Evolutionary conservation across 352 stramenopile species (phyloP).

Genomic region (Paralagenidium karlingii): DNA sequence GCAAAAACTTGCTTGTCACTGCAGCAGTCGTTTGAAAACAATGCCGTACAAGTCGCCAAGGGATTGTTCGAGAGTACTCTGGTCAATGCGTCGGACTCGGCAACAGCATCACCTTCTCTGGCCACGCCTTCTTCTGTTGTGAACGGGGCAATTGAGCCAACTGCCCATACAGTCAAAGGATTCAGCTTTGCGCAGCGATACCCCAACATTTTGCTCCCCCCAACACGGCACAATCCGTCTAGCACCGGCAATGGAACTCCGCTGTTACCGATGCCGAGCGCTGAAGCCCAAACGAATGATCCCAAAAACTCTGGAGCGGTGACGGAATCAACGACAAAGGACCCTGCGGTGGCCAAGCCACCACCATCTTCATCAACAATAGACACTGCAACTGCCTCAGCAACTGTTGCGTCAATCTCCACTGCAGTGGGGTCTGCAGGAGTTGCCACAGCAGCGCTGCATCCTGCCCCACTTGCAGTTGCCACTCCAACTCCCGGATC

Average conservation of each 20-base stretch:
- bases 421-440: neutral
- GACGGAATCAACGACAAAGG: too few relatives aligned
- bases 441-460: neutral
- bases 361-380: too few relatives aligned
- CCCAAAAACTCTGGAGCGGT: too few relatives aligned
- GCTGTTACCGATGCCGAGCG: too few relatives aligned
- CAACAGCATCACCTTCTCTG: conserved; percentile 2
- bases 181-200: conserved; percentile 38
- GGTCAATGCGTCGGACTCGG: neutral
- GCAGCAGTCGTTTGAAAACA: conserved; percentile 9
- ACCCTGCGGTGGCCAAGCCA: too few relatives aligned
- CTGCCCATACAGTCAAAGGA: neutral
- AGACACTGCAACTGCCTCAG: too few relatives aligned
- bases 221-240: too few relatives aligned
- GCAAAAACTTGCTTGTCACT: conserved; percentile 40
- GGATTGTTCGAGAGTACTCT: conserved; percentile 10
- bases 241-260: too few relatives aligned
- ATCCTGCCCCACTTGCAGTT: conserved; percentile 1
- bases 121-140: conserved; percentile 1
- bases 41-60: neutral
- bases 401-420: too few relatives aligned
- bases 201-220: conserved; percentile 43
- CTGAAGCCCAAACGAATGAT: too few relatives aligned
- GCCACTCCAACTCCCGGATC: neutral
- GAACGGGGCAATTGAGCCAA: neutral